Evolutionary conservation across 2,329 filamentous ascomycete genomes (phyloP).

Genomic region (Ceratocystis huliohia): DNA sequence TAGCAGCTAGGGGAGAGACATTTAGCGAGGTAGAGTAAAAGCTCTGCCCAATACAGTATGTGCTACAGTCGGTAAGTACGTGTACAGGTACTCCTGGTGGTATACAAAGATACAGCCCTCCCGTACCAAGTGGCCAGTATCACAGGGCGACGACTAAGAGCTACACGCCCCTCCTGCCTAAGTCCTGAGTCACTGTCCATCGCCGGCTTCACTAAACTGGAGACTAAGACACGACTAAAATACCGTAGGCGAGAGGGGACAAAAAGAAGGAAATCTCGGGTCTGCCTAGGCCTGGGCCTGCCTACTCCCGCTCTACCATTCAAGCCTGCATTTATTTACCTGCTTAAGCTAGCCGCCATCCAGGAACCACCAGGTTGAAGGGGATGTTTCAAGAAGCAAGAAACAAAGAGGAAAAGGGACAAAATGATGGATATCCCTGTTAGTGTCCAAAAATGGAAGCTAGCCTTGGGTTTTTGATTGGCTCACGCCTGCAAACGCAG

Average conservation of each 20-base stretch:
- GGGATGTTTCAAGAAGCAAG: conserved; percentile 2
- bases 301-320: not conserved
- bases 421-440: not conserved
- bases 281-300: not conserved
- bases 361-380: not conserved
- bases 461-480: conserved; percentile 11
- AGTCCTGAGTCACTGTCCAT: not conserved
- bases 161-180: no score
- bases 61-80: not conserved
- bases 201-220: not conserved
- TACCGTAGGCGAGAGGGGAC: not conserved
- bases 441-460: conserved; percentile 17
- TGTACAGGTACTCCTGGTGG: not conserved
- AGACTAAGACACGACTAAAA: not conserved
- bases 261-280: not conserved
- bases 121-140: no score
- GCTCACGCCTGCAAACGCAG: not conserved
- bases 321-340: not conserved
- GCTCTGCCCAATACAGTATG: not conserved
- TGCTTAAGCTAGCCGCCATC: not conserved
- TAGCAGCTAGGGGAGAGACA: not conserved
- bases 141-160: no score
- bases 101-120: not conserved
- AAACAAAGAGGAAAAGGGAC: not conserved
- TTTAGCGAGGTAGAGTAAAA: not conserved